Evolutionary conservation across 1,139 yeast species (phyloP).

Genomic region (Yamadazyma blattariae): DNA sequence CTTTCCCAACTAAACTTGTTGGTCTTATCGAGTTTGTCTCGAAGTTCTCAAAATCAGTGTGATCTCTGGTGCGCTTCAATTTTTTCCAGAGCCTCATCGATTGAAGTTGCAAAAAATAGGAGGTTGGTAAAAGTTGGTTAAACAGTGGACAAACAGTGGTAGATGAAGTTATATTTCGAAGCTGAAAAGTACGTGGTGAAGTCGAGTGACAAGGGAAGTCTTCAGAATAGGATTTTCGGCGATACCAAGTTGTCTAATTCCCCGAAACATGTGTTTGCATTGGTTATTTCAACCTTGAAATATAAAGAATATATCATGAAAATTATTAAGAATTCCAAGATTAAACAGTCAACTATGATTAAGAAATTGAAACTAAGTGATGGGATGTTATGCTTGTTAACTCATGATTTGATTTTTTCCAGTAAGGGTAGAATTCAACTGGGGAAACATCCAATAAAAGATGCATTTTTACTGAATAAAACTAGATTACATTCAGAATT

Average conservation of each 20-base stretch:
- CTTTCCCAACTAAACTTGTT: too few relatives aligned
- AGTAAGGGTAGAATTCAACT: slow-evolving; percentile 80
- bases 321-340: slow-evolving; percentile 63
- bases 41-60: too few relatives aligned
- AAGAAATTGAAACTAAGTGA: slow-evolving; percentile 40
- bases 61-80: too few relatives aligned
- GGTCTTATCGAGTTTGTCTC: too few relatives aligned
- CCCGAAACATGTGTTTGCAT: slow-evolving; percentile 83
- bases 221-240: slow-evolving; percentile 67
- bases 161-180: slow-evolving; percentile 67
- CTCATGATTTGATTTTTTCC: slow-evolving; percentile 78
- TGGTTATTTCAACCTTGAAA: slow-evolving; percentile 73
- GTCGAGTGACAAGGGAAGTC: slow-evolving; percentile 29
- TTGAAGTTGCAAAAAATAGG: too few relatives aligned
- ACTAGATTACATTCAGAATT: slow-evolving; percentile 81
- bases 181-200: slow-evolving; percentile 47
- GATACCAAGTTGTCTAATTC: slow-evolving; percentile 29
- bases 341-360: slow-evolving; percentile 42
- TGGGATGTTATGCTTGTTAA: slow-evolving; percentile 57
- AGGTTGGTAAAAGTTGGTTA: too few relatives aligned
- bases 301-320: slow-evolving; percentile 60
- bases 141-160: too few relatives aligned
- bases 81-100: too few relatives aligned
- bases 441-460: slow-evolving; percentile 86
- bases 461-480: slow-evolving; percentile 71